A percentile compares a stretch with the other conserved stretches of the same genome.
These are phyloP conservation scores for Silene conica DNA, from an alignment of 148 eudicot species.

Conservation along the genomic window DNA sequence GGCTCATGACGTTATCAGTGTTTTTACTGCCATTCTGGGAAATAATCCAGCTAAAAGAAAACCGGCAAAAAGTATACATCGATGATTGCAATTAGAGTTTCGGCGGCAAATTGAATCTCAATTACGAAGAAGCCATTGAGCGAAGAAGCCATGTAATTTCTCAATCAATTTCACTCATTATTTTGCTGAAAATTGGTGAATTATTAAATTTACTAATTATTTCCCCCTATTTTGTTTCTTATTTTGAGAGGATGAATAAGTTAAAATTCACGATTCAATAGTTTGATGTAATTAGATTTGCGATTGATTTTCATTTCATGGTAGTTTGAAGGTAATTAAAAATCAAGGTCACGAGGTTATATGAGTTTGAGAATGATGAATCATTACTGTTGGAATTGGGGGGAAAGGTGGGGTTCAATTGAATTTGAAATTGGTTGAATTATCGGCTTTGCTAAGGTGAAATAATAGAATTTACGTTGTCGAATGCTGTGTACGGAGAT, in stretches of 20 bases:
- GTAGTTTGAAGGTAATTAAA: background rate
- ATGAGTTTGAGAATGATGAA: background rate
- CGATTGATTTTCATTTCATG: background rate
- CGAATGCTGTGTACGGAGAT: too few species aligned
- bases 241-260: background rate
- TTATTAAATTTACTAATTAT: background rate
- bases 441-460: too few species aligned
- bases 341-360: background rate
- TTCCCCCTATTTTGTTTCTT: background rate
- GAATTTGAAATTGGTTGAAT: too few species aligned
- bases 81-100: background rate
- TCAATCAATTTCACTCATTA: background rate
- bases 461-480: too few species aligned
- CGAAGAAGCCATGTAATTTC: background rate
- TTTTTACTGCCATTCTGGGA: too few species aligned
- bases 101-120: constrained; percentile 3
- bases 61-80: background rate
- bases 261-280: background rate
- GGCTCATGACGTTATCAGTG: background rate
- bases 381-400: too few species aligned
- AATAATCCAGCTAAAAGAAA: too few species aligned
- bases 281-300: background rate
- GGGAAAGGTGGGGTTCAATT: too few species aligned
- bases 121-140: too few species aligned
- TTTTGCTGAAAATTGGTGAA: background rate